Evolutionary conservation across 768 basidiomycete species (phyloP).

Genomic region (Calocera viscosa): DNA sequence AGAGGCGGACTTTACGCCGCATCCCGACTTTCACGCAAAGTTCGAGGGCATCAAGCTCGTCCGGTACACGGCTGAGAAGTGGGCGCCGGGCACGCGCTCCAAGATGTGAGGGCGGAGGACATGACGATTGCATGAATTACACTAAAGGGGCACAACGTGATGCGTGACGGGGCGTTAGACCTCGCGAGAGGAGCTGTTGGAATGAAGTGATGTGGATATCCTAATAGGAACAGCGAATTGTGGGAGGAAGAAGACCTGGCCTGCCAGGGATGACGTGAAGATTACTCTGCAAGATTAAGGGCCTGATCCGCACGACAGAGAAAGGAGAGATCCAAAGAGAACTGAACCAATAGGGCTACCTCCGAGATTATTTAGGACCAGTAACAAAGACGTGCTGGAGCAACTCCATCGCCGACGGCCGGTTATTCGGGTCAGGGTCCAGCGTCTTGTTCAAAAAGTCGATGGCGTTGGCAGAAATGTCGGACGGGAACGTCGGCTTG

Average conservation of each 20-base stretch:
- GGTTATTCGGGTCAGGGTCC: slow-evolving; percentile 64
- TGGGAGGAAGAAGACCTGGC: not conserved
- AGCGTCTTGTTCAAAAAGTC: slow-evolving; percentile 80
- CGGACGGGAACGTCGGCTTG: slow-evolving; percentile 75
- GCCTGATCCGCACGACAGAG: slow-evolving; percentile 6
- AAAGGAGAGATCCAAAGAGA: slow-evolving; percentile 21
- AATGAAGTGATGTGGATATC: not conserved
- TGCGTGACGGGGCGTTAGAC: not conserved
- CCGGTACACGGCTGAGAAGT: slow-evolving; percentile 42
- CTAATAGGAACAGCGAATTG: not conserved
- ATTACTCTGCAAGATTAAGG: not conserved
- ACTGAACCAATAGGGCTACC: slow-evolving; percentile 4
- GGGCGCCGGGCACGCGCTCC: not conserved
- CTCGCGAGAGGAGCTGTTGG: not conserved
- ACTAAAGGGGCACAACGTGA: not conserved
- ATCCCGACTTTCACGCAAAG: slow-evolving; percentile 50
- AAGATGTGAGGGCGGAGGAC: not conserved
- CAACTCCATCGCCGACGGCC: slow-evolving; percentile 67
- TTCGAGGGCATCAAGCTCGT: slow-evolving; percentile 64
- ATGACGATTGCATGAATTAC: slow-evolving; percentile 1
- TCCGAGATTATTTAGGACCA: slow-evolving; percentile 20
- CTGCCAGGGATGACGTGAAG: slow-evolving; percentile 1
- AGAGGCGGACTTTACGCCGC: slow-evolving; percentile 61
- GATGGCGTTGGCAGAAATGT: slow-evolving; percentile 79
- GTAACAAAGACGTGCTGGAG: slow-evolving; percentile 63